Evolutionary conservation across 306 rosid species (phyloP), one percentile per base, ranked within the genome.

Genomic region (Canavalia gladiata): DNA sequence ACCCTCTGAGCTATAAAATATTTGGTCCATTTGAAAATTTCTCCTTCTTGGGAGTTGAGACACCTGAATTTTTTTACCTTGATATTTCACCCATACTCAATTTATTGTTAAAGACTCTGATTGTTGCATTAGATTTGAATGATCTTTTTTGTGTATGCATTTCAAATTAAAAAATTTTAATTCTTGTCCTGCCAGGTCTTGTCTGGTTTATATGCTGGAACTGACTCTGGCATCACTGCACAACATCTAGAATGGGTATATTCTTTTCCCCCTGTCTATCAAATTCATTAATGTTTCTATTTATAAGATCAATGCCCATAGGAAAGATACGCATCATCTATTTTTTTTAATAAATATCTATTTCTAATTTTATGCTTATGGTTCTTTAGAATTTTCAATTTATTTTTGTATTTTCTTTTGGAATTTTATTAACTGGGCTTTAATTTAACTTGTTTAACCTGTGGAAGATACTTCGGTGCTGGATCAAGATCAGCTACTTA

Each of bases 211-310:
- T 95, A 95, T 85, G 83, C 91, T 63, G 98, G 97, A 81, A 82
- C 78, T 42, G 94, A 87, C 69, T 90, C 95, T 42, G 99, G 97
- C 58, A 88, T 95, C 86, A 93, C 97, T 2, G 99, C 97, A 34
- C 99, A 95, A 79, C 97, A 93, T 90, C 86, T 95, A 70, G 97
- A 95, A 83, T 91, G 99, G 99, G 97, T 91, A 88, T 74, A 60
- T 49, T 75, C 37, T 65, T 56, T 79, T 66, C 47, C 69, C 25
- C 25, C 25, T 18, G 25, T 69, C 43, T 35, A 69, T 74, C 75
- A 62, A 11, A 29, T 65, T 57, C 70, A 45, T 35, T 34, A 28
- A 57, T 12, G 30, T 47, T 78, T 64, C 74, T 56, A 56, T 60
- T 47, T 80, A 0, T 51, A 49, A 55, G 6, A 58, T 65, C 42